phyloP scores from a whole-genome alignment of 2,329 filamentous ascomycete species.

The Aspergillus flavus region DNA sequence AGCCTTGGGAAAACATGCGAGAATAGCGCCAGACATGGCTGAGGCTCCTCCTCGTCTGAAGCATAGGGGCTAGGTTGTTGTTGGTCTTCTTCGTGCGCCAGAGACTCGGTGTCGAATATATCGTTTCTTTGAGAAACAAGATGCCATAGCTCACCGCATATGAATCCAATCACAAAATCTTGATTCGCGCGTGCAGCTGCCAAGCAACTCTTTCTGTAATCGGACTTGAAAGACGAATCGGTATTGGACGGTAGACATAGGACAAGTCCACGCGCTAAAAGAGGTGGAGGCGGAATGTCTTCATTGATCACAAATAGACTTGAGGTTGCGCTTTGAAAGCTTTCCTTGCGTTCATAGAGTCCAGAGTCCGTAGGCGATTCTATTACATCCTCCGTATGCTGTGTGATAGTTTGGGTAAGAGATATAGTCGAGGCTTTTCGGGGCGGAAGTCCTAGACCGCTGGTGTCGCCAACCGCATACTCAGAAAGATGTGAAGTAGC shows the following conservation, averaged over 20 bases:
- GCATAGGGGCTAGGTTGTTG: slow-evolving; percentile 22
- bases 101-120: slow-evolving; percentile 28
- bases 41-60: slow-evolving; percentile 18
- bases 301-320: slow-evolving; percentile 23
- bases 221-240: slow-evolving; percentile 34
- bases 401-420: slow-evolving; percentile 43
- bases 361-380: slow-evolving; percentile 18
- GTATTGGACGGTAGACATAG: slow-evolving; percentile 38
- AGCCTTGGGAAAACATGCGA: slow-evolving; percentile 20
- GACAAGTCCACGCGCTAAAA: slow-evolving; percentile 39
- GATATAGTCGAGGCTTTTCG: slow-evolving; percentile 46
- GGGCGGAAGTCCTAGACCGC: slow-evolving; percentile 25
- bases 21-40: slow-evolving; percentile 20
- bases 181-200: slow-evolving; percentile 42
- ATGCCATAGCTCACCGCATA: slow-evolving; percentile 40
- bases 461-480: slow-evolving; percentile 20
- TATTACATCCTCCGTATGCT: slow-evolving; percentile 36
- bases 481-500: slow-evolving; percentile 27
- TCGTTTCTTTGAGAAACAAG: slow-evolving; percentile 32
- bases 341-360: slow-evolving; percentile 13
- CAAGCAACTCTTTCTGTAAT: slow-evolving; percentile 39
- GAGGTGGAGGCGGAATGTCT: slow-evolving; percentile 35
- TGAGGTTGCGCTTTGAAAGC: slow-evolving; percentile 11
- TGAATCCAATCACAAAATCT: slow-evolving; percentile 44
- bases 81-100: slow-evolving; percentile 17